Evolutionary conservation across 345 rosid species (phyloP).

Genomic region (Camelina sativa): DNA sequence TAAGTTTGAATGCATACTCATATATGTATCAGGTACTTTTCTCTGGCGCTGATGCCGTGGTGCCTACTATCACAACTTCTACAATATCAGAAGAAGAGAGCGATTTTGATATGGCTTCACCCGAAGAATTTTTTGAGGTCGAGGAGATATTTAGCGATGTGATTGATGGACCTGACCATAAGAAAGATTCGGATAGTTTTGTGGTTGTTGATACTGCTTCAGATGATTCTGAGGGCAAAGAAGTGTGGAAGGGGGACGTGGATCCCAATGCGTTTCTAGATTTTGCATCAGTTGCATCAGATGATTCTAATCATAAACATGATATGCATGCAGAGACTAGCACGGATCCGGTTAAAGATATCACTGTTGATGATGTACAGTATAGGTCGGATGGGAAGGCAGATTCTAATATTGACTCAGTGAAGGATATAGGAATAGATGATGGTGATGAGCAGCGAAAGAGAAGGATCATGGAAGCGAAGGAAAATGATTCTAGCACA

Average conservation of each 20-base stretch:
- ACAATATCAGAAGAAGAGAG: constrained; percentile 61
- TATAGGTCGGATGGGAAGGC: constrained; percentile 59
- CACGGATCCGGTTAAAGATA: constrained; percentile 82
- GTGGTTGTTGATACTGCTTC: constrained; percentile 43
- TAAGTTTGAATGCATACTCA: constrained; percentile 73
- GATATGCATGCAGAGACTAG: constrained; percentile 53
- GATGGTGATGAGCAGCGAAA: constrained; percentile 55
- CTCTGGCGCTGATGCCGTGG: constrained; percentile 70
- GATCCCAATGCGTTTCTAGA: constrained; percentile 73
- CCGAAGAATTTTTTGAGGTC: constrained; percentile 97
- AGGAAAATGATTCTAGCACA: constrained; percentile 46
- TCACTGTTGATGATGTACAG: constrained; percentile 90
- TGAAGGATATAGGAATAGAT: constrained; percentile 90
- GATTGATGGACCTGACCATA: constrained; percentile 66
- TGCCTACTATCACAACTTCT: constrained; percentile 61
- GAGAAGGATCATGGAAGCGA: constrained; percentile 48
- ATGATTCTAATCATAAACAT: constrained; percentile 61
- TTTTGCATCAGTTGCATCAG: constrained; percentile 73
- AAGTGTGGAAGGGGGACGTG: constrained; percentile 69
- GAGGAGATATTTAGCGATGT: constrained; percentile 90
- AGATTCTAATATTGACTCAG: constrained; percentile 58
- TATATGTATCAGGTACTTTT: constrained; percentile 88
- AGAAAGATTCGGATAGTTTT: constrained; percentile 50
- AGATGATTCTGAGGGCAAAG: constrained; percentile 56
- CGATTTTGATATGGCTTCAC: constrained; percentile 71